Percentiles rank a stretch among this genome's conserved stretches.
These are phyloP conservation scores for Dissophora ornata DNA, from an alignment of 192 early-diverging fungal species.

Conservation along the genomic window DNA sequence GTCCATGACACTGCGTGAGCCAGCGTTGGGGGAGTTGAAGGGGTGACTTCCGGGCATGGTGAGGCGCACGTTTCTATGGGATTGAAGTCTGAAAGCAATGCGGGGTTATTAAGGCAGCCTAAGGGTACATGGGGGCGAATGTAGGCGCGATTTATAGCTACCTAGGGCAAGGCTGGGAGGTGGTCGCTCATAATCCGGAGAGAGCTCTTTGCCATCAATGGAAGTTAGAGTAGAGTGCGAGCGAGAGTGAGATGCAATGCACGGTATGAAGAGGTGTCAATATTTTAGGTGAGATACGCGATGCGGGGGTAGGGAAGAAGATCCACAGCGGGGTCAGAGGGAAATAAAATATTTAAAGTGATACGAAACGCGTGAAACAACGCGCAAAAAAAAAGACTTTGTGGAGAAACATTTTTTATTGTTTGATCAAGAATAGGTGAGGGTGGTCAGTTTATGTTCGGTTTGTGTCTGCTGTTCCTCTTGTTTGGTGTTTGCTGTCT, in stretches of 20 bases:
- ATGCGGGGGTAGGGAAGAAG: background rate
- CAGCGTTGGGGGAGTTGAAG: conserved; percentile 5
- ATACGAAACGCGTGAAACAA: conserved; percentile 21
- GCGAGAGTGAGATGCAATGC: too few relatives aligned
- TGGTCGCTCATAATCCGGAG: too few relatives aligned
- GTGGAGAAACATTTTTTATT: background rate
- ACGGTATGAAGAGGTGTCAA: background rate
- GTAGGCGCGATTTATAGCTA: too few relatives aligned
- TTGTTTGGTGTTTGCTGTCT: too few relatives aligned
- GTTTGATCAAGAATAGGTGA: too few relatives aligned
- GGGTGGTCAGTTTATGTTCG: too few relatives aligned
- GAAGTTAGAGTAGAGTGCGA: too few relatives aligned
- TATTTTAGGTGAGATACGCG: background rate
- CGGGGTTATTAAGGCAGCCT: background rate
- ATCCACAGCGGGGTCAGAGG: background rate
- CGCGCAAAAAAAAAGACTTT: conserved; percentile 7
- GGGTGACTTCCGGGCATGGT: conserved; percentile 37
- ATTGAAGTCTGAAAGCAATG: background rate
- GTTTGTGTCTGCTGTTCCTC: too few relatives aligned
- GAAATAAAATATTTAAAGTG: background rate
- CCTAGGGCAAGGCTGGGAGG: too few relatives aligned
- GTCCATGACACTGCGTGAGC: background rate
- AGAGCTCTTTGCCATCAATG: too few relatives aligned
- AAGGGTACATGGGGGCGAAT: too few relatives aligned
- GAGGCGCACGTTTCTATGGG: too few relatives aligned